phyloP scores from a whole-genome alignment of 352 stramenopile genomes.

The Globisporangium apiculatum region DNA sequence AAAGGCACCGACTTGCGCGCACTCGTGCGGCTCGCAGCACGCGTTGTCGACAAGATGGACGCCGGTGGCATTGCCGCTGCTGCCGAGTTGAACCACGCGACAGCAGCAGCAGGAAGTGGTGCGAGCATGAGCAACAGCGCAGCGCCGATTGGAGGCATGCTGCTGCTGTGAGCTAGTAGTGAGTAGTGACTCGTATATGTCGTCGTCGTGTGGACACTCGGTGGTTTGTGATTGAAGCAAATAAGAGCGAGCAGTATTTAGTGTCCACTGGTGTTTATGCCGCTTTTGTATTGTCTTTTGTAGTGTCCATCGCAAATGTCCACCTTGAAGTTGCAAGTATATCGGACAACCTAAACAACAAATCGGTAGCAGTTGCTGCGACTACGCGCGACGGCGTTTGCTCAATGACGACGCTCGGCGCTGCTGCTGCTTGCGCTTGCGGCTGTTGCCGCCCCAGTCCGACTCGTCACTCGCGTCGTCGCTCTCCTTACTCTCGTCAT shows the following conservation, averaged over 20 bases:
- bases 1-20: constrained; percentile 58
- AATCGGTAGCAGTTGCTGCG: neutral
- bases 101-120: neutral
- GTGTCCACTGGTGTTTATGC: neutral
- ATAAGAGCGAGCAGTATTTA: neutral
- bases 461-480: constrained; percentile 27
- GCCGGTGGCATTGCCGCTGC: neutral
- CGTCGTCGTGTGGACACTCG: neutral
- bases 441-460: constrained; percentile 31
- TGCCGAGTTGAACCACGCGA: neutral
- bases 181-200: neutral
- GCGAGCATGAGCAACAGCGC: constrained; percentile 1
- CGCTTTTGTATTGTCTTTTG: neutral
- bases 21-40: constrained; percentile 58
- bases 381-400: constrained; percentile 21
- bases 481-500: constrained; percentile 19
- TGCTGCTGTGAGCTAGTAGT: constrained; percentile 6
- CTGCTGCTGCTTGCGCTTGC: constrained; percentile 21
- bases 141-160: constrained; percentile 15
- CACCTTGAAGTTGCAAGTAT: too few species aligned
- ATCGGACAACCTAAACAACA: too few species aligned
- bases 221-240: constrained; percentile 1
- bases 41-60: constrained; percentile 74
- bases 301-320: neutral
- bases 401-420: constrained; percentile 9